Base-by-base conservation (phyloP, 345 rosid species). In the Acer negundo region DNA sequence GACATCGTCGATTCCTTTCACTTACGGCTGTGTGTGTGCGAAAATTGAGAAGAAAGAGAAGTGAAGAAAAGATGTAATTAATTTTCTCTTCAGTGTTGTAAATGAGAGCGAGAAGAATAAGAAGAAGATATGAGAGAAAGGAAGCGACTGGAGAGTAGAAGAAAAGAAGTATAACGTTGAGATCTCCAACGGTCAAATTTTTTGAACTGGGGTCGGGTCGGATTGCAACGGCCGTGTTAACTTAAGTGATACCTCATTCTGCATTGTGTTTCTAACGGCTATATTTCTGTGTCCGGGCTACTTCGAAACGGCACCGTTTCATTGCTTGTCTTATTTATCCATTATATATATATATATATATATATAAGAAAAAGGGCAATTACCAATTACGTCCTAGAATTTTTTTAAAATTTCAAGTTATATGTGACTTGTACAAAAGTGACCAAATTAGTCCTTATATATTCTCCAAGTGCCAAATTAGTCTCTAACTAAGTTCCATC, bases 101-200 rank as follows among this genome's bases (percentile, higher is more conserved):
- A 62, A 73, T 28, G 42, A 55, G 75, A 67, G 58, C 35, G 64
- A 15, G 70, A 69, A 72, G 15, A 22, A 20, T 47, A 8, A 2
- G 22, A 53, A 10, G 17, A 66, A 44, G 3, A 28, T 47, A 22
- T 6, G 23, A 42, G 62, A 24, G 8, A 40, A 56, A 26, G 15
- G 47, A 47, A 46, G 23, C 35, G 40, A 69, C 72, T 67, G 66
- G 38, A 51, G 47, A 26, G 67, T 10, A 70, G 74, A 47, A 70
- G 74, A 47, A 40, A 19, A 12, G 72, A 56, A 28, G 78, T 84
- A 78, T 84, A 84, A 73, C 84, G 81, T 77, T 81, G 64, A 55
- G 73, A 47, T 67, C 66, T 67, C 79, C 86, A 92, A 91, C 97
- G 97, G 97, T 92, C 94, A 76, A 69, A 67, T 44, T 40, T 75